A percentile compares a stretch with the other conserved stretches of the same genome.
Evolutionary conservation across 2,329 filamentous ascomycete genomes (phyloP).

Genomic region (Calonectria leucothoes): DNA sequence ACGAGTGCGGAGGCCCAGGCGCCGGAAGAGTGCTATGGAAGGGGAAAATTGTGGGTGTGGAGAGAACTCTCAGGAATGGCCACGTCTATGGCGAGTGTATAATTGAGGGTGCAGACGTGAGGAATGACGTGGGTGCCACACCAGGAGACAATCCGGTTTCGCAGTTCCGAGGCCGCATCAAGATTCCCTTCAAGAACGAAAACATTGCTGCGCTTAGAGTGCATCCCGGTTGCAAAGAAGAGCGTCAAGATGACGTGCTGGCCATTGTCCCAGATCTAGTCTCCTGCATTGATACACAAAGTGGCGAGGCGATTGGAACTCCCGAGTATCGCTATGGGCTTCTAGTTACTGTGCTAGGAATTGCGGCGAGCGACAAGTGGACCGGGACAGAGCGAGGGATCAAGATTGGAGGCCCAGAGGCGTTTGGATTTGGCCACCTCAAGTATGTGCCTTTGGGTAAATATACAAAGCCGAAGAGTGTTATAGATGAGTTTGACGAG

Average conservation of each 20-base stretch:
- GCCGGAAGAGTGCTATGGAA: conserved; percentile 69
- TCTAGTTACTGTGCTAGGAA: conserved; percentile 60
- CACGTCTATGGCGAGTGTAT: conserved; percentile 70
- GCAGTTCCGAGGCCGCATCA: conserved; percentile 60
- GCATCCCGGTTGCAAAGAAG: conserved; percentile 46
- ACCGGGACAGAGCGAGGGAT: conserved; percentile 58
- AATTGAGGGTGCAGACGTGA: conserved; percentile 61
- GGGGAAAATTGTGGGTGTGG: conserved; percentile 72
- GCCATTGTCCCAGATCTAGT: conserved; percentile 69
- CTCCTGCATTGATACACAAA: conserved; percentile 65
- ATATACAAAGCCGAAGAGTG: conserved; percentile 61
- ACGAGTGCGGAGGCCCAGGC: conserved; percentile 65
- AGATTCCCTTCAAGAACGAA: conserved; percentile 80
- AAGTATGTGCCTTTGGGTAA: conserved; percentile 60
- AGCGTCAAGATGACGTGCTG: conserved; percentile 56
- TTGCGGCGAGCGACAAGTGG: conserved; percentile 58
- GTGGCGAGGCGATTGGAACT: conserved; percentile 66
- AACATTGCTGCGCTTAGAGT: conserved; percentile 70
- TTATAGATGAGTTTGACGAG: conserved; percentile 62
- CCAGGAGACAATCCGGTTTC: background rate
- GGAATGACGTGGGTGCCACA: conserved; percentile 40
- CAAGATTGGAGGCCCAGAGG: conserved; percentile 61
- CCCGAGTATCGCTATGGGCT: conserved; percentile 68
- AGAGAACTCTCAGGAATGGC: conserved; percentile 66
- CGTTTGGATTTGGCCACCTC: conserved; percentile 60